These are phyloP conservation scores for Suillus weaverae DNA, from an alignment of 768 basidiomycete genomes.

Conservation along the genomic window DNA sequence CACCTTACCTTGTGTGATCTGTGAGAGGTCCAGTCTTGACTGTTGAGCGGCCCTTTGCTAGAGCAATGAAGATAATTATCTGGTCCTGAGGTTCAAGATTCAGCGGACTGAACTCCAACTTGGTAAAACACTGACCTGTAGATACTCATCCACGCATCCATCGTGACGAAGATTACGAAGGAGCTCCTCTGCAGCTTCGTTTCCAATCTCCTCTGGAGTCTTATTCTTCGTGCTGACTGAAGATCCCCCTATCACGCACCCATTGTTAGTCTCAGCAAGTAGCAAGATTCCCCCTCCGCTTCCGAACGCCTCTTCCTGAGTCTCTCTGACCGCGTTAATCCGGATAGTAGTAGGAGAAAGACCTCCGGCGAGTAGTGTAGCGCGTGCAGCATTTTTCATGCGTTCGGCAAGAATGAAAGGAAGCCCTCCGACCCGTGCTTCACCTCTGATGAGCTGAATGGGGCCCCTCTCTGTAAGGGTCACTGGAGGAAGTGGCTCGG, in stretches of 20 bases:
- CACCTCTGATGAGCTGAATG: conserved; percentile 51
- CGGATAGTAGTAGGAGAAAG: conserved; percentile 25
- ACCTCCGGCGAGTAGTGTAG: conserved; percentile 42
- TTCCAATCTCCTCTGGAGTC: conserved; percentile 49
- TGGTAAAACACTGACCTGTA: conserved; percentile 43
- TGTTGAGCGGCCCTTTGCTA: conserved; percentile 63
- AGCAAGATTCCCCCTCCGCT: conserved; percentile 71
- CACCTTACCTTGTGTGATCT: conserved; percentile 62
- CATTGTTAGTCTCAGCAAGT: conserved; percentile 71
- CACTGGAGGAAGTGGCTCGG: conserved; percentile 44
- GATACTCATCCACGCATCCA: conserved; percentile 70
- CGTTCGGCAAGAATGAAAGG: conserved; percentile 52
- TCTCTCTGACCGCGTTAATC: conserved; percentile 49
- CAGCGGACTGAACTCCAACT: not conserved
- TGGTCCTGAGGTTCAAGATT: conserved; percentile 53
- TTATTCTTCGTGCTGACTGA: conserved; percentile 57
- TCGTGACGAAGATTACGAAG: conserved; percentile 57
- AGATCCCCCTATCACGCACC: conserved; percentile 69
- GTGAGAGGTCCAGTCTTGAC: conserved; percentile 58
- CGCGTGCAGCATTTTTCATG: conserved; percentile 56
- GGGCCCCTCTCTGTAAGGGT: conserved; percentile 57
- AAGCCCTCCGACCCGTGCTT: conserved; percentile 68
- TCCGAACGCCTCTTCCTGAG: conserved; percentile 47
- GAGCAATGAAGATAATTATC: conserved; percentile 73
- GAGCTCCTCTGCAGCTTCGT: conserved; percentile 60